Evolutionary conservation across 352 stramenopile species (phyloP).

Genomic region (Globisporangium parvum): DNA sequence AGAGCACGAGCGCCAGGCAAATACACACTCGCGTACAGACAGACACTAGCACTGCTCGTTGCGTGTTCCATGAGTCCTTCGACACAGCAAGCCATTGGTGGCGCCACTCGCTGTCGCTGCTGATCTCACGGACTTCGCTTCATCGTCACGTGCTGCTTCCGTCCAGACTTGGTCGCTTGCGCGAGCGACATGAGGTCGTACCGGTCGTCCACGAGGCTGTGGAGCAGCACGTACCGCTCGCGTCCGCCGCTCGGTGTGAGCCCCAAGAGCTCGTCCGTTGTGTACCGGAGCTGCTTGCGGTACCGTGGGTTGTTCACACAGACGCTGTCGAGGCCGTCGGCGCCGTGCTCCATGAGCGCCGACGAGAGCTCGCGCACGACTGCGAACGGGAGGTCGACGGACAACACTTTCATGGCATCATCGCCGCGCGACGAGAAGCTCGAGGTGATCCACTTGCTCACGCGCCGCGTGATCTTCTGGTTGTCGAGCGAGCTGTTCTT

Average conservation of each 20-base stretch:
- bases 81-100: too few relatives aligned
- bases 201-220: slow-evolving; percentile 79
- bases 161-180: slow-evolving; percentile 31
- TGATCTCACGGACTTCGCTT: slow-evolving; percentile 13
- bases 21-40: too few relatives aligned
- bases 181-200: slow-evolving; percentile 85
- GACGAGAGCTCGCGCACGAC: slow-evolving; percentile 80
- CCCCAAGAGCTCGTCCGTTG: slow-evolving; percentile 63
- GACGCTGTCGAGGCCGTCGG: slow-evolving; percentile 46
- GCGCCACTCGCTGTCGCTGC: too few relatives aligned
- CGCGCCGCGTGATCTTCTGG: slow-evolving; percentile 76
- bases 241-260: slow-evolving; percentile 43
- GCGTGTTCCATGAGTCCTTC: too few relatives aligned
- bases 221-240: slow-evolving; percentile 78
- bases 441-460: slow-evolving; percentile 83
- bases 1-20: too few relatives aligned
- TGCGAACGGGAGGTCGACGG: slow-evolving; percentile 71
- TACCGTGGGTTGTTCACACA: slow-evolving; percentile 59
- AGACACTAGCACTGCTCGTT: too few relatives aligned
- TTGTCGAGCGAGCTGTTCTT: slow-evolving; percentile 57
- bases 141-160: slow-evolving; percentile 18
- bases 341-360: slow-evolving; percentile 68
- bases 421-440: slow-evolving; percentile 70
- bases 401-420: slow-evolving; percentile 81
- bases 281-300: slow-evolving; percentile 78